Percentiles rank a stretch among this genome's conserved stretches.
Evolutionary conservation across 2,329 filamentous ascomycete genomes (phyloP).

Genomic region (Penicillium polonicum): DNA sequence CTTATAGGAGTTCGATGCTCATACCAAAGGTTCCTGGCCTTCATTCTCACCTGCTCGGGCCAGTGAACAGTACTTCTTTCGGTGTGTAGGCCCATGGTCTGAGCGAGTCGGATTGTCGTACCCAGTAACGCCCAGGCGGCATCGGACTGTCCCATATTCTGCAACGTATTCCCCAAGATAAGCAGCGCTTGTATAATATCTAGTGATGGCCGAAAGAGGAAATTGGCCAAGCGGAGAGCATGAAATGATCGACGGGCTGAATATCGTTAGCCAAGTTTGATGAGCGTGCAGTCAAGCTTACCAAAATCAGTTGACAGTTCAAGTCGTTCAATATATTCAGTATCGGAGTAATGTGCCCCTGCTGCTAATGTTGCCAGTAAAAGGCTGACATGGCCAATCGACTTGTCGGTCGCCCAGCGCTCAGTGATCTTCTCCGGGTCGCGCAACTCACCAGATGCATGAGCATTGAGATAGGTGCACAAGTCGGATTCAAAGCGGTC

Average conservation of each 20-base stretch:
- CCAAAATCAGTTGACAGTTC: slow-evolving; percentile 29
- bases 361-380: slow-evolving; percentile 31
- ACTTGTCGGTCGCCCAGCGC: slow-evolving; percentile 26
- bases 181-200: slow-evolving; percentile 58
- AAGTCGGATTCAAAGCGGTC: slow-evolving; percentile 33
- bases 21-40: slow-evolving; percentile 28
- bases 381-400: slow-evolving; percentile 31
- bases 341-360: slow-evolving; percentile 34
- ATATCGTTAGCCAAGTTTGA: neutral
- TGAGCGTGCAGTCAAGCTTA: slow-evolving; percentile 9
- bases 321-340: slow-evolving; percentile 27
- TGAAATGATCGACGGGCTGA: slow-evolving; percentile 41
- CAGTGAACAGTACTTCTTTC: slow-evolving; percentile 30
- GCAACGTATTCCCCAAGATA: slow-evolving; percentile 53
- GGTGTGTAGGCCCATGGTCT: slow-evolving; percentile 40
- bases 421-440: slow-evolving; percentile 21
- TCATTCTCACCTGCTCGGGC: slow-evolving; percentile 26
- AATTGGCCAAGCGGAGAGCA: slow-evolving; percentile 58
- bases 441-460: slow-evolving; percentile 25
- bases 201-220: slow-evolving; percentile 55
- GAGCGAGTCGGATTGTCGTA: slow-evolving; percentile 33
- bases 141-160: slow-evolving; percentile 36
- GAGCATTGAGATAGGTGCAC: slow-evolving; percentile 30
- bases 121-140: slow-evolving; percentile 34
- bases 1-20: neutral